Evolutionary conservation across 2,329 filamentous ascomycete species (phyloP).

Genomic region (Fusarium austroafricanum): DNA sequence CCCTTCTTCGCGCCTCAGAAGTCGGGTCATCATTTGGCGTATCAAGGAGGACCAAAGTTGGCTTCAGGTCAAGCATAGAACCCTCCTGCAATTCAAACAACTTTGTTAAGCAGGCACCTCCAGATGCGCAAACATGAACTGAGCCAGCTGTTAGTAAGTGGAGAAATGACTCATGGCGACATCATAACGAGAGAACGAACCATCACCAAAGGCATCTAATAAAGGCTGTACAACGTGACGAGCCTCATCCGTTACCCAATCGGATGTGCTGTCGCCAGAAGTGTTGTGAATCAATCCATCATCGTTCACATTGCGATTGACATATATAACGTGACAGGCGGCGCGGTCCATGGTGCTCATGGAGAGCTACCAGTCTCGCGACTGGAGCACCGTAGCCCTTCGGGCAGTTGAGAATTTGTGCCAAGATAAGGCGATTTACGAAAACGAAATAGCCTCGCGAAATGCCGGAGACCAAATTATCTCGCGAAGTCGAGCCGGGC

Average conservation of each 20-base stretch:
- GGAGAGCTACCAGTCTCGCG: slow-evolving; percentile 69
- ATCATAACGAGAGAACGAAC: slow-evolving; percentile 50
- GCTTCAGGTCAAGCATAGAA: slow-evolving; percentile 63
- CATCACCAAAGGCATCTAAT: slow-evolving; percentile 66
- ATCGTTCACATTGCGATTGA: slow-evolving; percentile 64
- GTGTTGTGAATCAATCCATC: slow-evolving; percentile 57
- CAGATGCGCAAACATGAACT: slow-evolving; percentile 68
- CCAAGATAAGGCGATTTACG: slow-evolving; percentile 34
- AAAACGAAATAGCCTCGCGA: slow-evolving; percentile 26
- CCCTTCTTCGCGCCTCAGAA: slow-evolving; percentile 49
- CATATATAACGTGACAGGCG: slow-evolving; percentile 69
- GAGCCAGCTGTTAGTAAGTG: slow-evolving; percentile 37
- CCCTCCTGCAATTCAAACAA: slow-evolving; percentile 65
- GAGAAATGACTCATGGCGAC: slow-evolving; percentile 6
- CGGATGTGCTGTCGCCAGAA: slow-evolving; percentile 37
- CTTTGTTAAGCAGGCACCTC: slow-evolving; percentile 64
- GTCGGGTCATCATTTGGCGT: slow-evolving; percentile 63
- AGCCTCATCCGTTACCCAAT: slow-evolving; percentile 56
- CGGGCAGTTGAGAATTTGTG: slow-evolving; percentile 42
- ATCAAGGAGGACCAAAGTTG: slow-evolving; percentile 68
- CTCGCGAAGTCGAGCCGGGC: slow-evolving; percentile 4
- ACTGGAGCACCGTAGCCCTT: slow-evolving; percentile 69
- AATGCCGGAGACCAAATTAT: slow-evolving; percentile 32
- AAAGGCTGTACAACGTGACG: slow-evolving; percentile 61
- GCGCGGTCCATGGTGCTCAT: slow-evolving; percentile 68